Evolutionary conservation across 2,329 filamentous ascomycete species (phyloP), one percentile per base, ranked within the genome.

Genomic region (Trichoderma citrinoviride): DNA sequence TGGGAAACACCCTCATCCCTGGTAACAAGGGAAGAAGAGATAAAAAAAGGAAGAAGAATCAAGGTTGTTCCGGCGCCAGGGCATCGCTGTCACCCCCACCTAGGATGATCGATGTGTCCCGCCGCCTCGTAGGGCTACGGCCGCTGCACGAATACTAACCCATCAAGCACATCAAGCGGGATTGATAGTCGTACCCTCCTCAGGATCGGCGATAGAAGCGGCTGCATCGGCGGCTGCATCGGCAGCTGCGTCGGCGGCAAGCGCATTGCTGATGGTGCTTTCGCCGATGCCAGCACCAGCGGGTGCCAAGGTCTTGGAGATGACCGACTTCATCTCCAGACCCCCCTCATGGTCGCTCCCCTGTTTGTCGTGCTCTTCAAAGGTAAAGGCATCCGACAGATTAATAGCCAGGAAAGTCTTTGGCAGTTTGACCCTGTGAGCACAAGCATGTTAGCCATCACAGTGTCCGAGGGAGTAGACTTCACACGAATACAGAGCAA

Each of bases 341-440:
- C 73, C 73, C 47, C 74, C 73, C 49, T 82, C 82, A 33, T 69
- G 73, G 64, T 85, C 82, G 61, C 78, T 78, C 14, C 78, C 78
- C 64, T 82, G 79, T 56, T 81, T 81, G 69, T 87, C 84, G 55
- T 80, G 78, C 65, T 84, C 81, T 68, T 87, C 84, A 68, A 87
- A 86, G 0, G 81, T 83, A 68, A 87, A 87, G 3, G 85, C 84
- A 65, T 87, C 85, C 7, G 85, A 87, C 10, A 89, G 75, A 70
- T 88, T 89, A 67, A 89, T 84, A 3, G 86, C 86, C 52, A 88
- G 77, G 73, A 89, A 89, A 1, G 84, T 87, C 77, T 88, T 88
- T 60, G 86, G 86, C 14, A 89, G 73, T 78, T 88, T 88, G 69
- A 89, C 86, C 73, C 85, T 87, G 69, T 37, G 69, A n/a, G 29